Evolutionary conservation across 2,329 filamentous ascomycete genomes (phyloP).

Genomic region (Nemania sp.): DNA sequence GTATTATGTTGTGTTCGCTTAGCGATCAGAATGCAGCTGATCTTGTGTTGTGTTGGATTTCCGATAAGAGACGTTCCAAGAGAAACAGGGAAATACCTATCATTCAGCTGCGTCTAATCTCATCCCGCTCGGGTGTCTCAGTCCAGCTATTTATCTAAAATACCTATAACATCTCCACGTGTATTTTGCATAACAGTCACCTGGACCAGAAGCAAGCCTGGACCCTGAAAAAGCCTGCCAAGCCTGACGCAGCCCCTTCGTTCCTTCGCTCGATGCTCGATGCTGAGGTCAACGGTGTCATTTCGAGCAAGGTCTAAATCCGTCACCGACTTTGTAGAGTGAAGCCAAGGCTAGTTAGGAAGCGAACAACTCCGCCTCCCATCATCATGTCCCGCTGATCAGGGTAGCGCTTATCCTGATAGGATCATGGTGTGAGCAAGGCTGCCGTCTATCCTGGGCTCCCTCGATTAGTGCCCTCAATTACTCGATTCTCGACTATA

Average conservation of each 20-base stretch:
- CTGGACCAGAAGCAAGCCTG: not conserved
- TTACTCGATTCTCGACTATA: not conserved
- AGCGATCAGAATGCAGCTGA: too few relatives aligned
- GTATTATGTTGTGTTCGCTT: too few relatives aligned
- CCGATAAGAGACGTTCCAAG: too few relatives aligned
- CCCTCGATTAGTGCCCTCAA: not conserved
- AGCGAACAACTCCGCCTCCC: conserved; percentile 10
- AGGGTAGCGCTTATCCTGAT: conserved; percentile 10
- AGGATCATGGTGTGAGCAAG: conserved; percentile 1
- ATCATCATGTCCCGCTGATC: conserved; percentile 9
- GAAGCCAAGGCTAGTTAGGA: not conserved
- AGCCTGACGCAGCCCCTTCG: conserved; percentile 7
- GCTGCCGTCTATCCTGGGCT: not conserved
- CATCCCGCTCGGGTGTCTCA: too few relatives aligned
- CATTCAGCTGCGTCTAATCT: too few relatives aligned
- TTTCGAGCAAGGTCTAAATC: not conserved
- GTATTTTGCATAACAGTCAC: not conserved
- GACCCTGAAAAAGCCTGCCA: conserved; percentile 1
- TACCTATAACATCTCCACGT: too few relatives aligned
- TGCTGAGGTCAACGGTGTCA: conserved; percentile 6
- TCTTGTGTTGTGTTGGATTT: too few relatives aligned
- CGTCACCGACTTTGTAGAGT: conserved; percentile 15
- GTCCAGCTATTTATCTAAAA: too few relatives aligned
- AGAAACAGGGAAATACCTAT: too few relatives aligned
- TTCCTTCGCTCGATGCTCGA: conserved; percentile 9